Evolutionary conservation across 108 stramenopile species (phyloP).

Genomic region (Nitzschia putrida): DNA sequence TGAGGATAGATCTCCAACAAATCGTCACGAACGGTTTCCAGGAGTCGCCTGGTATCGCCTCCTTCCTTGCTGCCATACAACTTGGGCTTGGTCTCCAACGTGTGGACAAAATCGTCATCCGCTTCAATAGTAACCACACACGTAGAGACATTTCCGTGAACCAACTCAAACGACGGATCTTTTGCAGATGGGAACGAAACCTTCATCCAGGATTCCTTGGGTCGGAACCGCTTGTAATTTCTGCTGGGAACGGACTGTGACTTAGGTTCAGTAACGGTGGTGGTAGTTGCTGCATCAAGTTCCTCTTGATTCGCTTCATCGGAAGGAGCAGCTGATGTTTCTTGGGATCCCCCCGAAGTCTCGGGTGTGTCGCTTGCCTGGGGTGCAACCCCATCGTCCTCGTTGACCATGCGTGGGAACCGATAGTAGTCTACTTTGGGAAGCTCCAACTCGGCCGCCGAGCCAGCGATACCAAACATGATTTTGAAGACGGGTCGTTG

Average conservation of each 20-base stretch:
- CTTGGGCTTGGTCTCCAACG: slow-evolving; percentile 84
- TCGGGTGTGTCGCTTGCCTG: slow-evolving; percentile 36
- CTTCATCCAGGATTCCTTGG: slow-evolving; percentile 79
- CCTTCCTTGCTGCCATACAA: slow-evolving; percentile 60
- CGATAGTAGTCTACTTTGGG: slow-evolving; percentile 88
- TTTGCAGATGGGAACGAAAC: slow-evolving; percentile 90
- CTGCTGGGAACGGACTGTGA: slow-evolving; percentile 24
- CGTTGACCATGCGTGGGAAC: slow-evolving; percentile 69
- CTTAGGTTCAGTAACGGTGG: slow-evolving; percentile 2
- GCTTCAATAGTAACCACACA: slow-evolving; percentile 92
- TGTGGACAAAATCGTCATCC: slow-evolving; percentile 84
- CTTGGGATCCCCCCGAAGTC: slow-evolving; percentile 47
- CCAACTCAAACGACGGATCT: slow-evolving; percentile 81
- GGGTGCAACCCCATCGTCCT: slow-evolving; percentile 72
- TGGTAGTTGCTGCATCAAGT: slow-evolving; percentile 20
- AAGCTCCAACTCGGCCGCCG: slow-evolving; percentile 69
- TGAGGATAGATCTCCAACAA: slow-evolving; percentile 67
- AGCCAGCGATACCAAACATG: slow-evolving; percentile 67
- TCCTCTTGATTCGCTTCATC: slow-evolving; percentile 30
- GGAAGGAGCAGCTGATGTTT: slow-evolving; percentile 52
- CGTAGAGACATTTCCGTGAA: slow-evolving; percentile 67
- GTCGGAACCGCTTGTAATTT: slow-evolving; percentile 34
- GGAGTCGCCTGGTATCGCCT: slow-evolving; percentile 49
- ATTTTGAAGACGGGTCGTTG: slow-evolving; percentile 83
- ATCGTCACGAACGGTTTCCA: slow-evolving; percentile 55